A percentile compares a stretch with the other conserved stretches of the same genome.
phyloP scores from a whole-genome alignment of 2,329 filamentous ascomycete species.

The Geosmithia morbida region DNA sequence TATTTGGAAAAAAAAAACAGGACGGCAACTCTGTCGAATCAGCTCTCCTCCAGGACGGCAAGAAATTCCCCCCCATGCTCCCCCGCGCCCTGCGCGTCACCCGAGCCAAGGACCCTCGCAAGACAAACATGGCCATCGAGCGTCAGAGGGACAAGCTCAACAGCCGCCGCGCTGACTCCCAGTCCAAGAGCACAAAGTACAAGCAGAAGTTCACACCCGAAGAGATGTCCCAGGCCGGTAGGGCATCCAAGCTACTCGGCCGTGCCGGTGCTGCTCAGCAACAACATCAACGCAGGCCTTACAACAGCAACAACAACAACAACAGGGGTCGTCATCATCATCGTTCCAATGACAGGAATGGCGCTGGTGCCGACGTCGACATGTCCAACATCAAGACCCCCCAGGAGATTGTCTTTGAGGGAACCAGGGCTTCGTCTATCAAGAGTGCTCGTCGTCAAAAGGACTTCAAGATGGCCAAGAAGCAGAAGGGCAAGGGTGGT shows the following conservation, averaged over 20 bases:
- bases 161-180: conserved; percentile 16
- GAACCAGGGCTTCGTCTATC: conserved; percentile 54
- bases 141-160: conserved; percentile 7
- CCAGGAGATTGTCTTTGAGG: conserved; percentile 68
- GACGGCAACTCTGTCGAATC: conserved; percentile 80
- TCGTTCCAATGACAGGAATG: conserved; percentile 3
- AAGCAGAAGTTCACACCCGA: conserved; percentile 56
- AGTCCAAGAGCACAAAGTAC: conserved; percentile 35
- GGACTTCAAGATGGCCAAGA: conserved; percentile 45
- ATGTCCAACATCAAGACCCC: conserved; percentile 34
- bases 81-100: conserved; percentile 75
- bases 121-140: conserved; percentile 34
- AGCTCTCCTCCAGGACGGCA: conserved; percentile 76
- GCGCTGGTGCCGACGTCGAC: conserved; percentile 4
- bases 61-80: conserved; percentile 91
- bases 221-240: conserved; percentile 57
- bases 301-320: too few relatives aligned
- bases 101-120: conserved; percentile 63
- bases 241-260: conserved; percentile 51
- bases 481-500: conserved; percentile 28
- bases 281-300: not conserved
- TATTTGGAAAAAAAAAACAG: too few relatives aligned
- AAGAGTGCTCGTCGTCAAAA: conserved; percentile 41
- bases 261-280: conserved; percentile 28
- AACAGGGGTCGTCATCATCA: not conserved